Percentiles rank a stretch among this genome's conserved stretches.
Conservation (phyloP, 2,329 filamentous ascomycete genomes). For the Cryphonectria carpinicola region DNA sequence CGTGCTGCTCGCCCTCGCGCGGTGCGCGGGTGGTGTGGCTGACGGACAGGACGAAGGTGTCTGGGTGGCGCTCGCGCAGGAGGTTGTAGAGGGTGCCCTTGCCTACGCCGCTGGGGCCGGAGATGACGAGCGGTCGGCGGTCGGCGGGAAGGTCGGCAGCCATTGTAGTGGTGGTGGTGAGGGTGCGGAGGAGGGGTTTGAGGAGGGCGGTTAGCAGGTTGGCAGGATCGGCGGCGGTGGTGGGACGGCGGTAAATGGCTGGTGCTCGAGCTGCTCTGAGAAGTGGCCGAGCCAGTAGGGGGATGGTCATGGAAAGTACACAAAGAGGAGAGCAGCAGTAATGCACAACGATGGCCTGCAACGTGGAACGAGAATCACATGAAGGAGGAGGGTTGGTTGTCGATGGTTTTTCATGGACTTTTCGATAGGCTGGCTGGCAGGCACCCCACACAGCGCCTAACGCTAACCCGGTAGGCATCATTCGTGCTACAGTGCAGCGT, state of each 20-base stretch:
- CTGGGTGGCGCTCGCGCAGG: slow-evolving; percentile 60
- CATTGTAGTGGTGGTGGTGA: slow-evolving; percentile 18
- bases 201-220: neutral
- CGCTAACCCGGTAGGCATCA: neutral
- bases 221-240: neutral
- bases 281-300: slow-evolving; percentile 19
- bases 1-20: slow-evolving; percentile 74
- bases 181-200: neutral
- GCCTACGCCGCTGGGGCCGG: slow-evolving; percentile 77
- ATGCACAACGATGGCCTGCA: neutral
- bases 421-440: neutral
- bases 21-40: slow-evolving; percentile 82
- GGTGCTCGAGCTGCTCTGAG: slow-evolving; percentile 12
- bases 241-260: neutral
- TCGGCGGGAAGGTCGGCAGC: slow-evolving; percentile 45
- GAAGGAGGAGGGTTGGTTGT: neutral
- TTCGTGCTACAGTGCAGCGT: neutral
- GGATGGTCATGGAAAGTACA: slow-evolving; percentile 12
- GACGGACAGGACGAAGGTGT: slow-evolving; percentile 59
- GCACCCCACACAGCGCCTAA: neutral
- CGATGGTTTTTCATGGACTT: neutral
- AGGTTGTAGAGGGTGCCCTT: slow-evolving; percentile 80
- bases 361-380: neutral
- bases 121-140: slow-evolving; percentile 73
- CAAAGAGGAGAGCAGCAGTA: too few relatives aligned